Conservation (phyloP, 2,329 filamentous ascomycete species). For the Nemania sp. region DNA sequence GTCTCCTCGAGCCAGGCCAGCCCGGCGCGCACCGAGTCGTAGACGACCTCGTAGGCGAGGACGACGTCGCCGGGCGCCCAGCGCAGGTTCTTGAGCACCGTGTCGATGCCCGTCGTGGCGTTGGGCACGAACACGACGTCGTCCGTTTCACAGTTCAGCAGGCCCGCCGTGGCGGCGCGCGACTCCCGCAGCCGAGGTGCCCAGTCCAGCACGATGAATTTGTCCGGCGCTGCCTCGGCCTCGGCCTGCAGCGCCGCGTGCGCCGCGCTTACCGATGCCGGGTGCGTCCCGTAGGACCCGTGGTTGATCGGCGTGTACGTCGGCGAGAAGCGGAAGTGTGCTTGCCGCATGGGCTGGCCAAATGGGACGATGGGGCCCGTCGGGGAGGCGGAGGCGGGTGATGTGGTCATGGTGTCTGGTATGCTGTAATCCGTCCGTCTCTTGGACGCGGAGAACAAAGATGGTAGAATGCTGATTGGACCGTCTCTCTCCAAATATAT, state of each 20-base stretch:
- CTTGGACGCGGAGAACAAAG: background rate
- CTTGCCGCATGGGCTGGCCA: constrained; percentile 37
- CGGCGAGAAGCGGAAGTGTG: constrained; percentile 39
- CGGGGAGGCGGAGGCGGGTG: background rate
- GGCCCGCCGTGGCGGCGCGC: constrained; percentile 25
- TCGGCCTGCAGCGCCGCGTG: constrained; percentile 33
- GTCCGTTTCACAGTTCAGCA: constrained; percentile 28
- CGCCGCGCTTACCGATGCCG: constrained; percentile 30
- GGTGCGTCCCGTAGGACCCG: constrained; percentile 38
- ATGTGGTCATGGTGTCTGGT: background rate
- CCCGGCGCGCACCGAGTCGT: constrained; percentile 63
- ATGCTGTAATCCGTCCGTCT: background rate
- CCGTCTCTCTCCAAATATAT: background rate
- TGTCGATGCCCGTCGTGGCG: constrained; percentile 67
- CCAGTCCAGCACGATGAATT: constrained; percentile 38
- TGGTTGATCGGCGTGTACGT: constrained; percentile 41
- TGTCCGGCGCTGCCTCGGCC: constrained; percentile 37
- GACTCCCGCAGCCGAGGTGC: constrained; percentile 27
- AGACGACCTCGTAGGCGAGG: constrained; percentile 66
- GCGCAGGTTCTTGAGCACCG: constrained; percentile 62
- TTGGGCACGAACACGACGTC: constrained; percentile 65
- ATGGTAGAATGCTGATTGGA: background rate
- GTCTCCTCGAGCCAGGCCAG: constrained; percentile 63
- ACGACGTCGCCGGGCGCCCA: constrained; percentile 62
- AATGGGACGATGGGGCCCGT: constrained; percentile 31